A percentile compares a stretch with the other conserved stretches of the same genome.
Conservation (phyloP, 2,329 filamentous ascomycete genomes). For the Colletotrichum tabaci region DNA sequence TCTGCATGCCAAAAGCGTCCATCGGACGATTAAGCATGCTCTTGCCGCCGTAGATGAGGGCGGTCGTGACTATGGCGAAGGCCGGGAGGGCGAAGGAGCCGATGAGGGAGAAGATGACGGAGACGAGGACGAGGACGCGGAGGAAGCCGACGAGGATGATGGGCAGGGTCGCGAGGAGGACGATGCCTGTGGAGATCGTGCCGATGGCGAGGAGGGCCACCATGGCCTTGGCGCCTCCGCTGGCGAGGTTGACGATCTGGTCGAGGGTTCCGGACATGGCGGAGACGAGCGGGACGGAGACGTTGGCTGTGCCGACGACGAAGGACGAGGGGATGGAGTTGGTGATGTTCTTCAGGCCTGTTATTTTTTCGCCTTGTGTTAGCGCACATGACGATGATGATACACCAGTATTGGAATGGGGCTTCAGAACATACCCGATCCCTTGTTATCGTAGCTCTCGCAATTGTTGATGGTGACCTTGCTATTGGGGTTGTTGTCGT, state of each 20-base stretch:
- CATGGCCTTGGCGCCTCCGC: slow-evolving; percentile 41
- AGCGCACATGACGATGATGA: background rate
- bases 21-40: slow-evolving; percentile 29
- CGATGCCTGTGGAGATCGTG: slow-evolving; percentile 35
- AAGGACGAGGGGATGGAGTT: slow-evolving; percentile 45
- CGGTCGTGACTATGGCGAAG: slow-evolving; percentile 42
- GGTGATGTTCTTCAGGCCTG: slow-evolving; percentile 45
- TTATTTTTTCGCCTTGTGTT: background rate
- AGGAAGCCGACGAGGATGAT: slow-evolving; percentile 39
- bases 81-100: slow-evolving; percentile 29
- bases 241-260: slow-evolving; percentile 40
- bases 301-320: slow-evolving; percentile 43
- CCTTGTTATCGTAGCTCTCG: slow-evolving; percentile 35
- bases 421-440: slow-evolving; percentile 13
- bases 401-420: no score
- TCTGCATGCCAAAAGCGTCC: slow-evolving; percentile 39
- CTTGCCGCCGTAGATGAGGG: slow-evolving; percentile 37
- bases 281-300: slow-evolving; percentile 45
- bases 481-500: slow-evolving; percentile 34
- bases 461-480: slow-evolving; percentile 36
- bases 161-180: slow-evolving; percentile 41
- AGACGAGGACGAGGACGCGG: slow-evolving; percentile 38
- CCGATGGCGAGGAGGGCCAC: slow-evolving; percentile 44
- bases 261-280: slow-evolving; percentile 39
- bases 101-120: slow-evolving; percentile 35